Evolutionary conservation across 805 yeast species (phyloP), one percentile per base, ranked within the genome.

Genomic region (Brettanomyces custersianus): DNA sequence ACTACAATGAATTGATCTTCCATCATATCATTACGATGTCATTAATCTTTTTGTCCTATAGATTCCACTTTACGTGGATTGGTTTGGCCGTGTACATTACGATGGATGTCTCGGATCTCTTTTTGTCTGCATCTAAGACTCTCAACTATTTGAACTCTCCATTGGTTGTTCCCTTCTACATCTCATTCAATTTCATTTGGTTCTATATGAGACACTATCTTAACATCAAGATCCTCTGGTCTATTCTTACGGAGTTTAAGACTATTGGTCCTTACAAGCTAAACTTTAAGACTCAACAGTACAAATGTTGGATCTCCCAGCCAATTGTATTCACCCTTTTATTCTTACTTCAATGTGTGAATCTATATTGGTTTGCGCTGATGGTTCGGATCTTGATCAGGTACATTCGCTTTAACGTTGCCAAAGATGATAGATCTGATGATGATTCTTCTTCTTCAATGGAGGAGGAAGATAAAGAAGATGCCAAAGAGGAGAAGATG

Each of bases 51-150:
- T 67, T 74, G 37, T 84, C 95, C 9, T 90, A 92, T 59, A 74
- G 88, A 47, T 92, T 92, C 70, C 96, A 92, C 60, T 92, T 87
- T 67, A 85, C 95, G 12, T 85, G 94, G 77, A 90, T 92, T 72
- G 99, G 99, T 5, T 58, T 92, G 24, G 83, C 81, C 13, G 74
- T 92, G 35, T 92, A 85, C 57, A 72, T 92, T 49, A 86, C 97
- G 18, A 92, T 92, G 99, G 99, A 92, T 60, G 70, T 87, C 26
- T 82, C 95, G 13, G 99, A 92, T 64, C 77, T 86, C 59, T 83
- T 87, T 61, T 65, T 92, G 45, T 80, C 96, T 5, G 48, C 67
- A 4, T 84, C 96, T 20, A 92, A 92, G 60, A 75, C 85, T n/a
- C 61, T 86, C 41, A 90, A 85, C 61, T 92, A 92, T 55, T 57